These are phyloP conservation scores for Bipolaris zeicola DNA, from an alignment of 2,329 filamentous ascomycete species.

Conservation along the genomic window DNA sequence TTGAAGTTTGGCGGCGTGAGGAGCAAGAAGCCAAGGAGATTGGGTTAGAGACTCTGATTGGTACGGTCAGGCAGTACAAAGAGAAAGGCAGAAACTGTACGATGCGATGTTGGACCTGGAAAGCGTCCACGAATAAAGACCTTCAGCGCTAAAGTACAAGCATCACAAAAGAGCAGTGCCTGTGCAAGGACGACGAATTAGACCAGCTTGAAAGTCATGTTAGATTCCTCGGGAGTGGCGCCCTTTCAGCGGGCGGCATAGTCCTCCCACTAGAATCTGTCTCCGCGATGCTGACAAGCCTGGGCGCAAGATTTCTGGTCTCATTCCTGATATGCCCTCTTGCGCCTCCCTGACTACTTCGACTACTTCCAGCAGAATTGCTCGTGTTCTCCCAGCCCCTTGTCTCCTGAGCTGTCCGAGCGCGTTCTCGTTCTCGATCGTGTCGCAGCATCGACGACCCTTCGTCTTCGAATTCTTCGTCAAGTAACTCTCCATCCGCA, in stretches of 20 bases:
- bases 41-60: constrained; percentile 59
- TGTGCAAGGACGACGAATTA: constrained; percentile 3
- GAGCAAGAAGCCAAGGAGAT: constrained; percentile 80
- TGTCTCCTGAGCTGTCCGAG: constrained; percentile 35
- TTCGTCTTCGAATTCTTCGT: constrained; percentile 61
- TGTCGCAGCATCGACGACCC: constrained; percentile 63
- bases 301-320: constrained; percentile 39
- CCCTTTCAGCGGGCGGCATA: constrained; percentile 53
- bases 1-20: constrained; percentile 96
- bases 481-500: constrained; percentile 71
- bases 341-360: constrained; percentile 43
- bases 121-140: constrained; percentile 1
- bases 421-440: constrained; percentile 40
- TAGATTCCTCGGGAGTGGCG: constrained; percentile 50
- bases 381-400: constrained; percentile 37
- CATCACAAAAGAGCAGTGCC: constrained; percentile 6
- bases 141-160: not conserved
- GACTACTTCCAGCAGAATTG: constrained; percentile 36
- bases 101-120: not conserved
- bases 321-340: constrained; percentile 39
- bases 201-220: constrained; percentile 33
- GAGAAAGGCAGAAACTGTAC: not conserved
- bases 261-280: constrained; percentile 51
- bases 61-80: not conserved
- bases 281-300: constrained; percentile 47